Evolutionary conservation across 139 green algal genomes (phyloP).

Genomic region (Diplosphaera chodatii): DNA sequence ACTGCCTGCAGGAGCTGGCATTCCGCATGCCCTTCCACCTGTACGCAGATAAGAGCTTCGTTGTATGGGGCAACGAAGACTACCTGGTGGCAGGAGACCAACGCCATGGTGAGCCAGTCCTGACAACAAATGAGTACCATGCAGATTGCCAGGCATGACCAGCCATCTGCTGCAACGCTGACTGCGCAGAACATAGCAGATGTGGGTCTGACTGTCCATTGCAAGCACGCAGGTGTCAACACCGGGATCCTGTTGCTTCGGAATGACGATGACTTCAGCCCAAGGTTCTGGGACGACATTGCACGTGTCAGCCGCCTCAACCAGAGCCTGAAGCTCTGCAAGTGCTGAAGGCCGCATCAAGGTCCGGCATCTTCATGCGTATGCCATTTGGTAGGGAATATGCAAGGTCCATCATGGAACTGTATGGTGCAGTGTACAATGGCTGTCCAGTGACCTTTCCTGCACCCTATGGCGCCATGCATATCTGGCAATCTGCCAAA

Average conservation of each 20-base stretch:
- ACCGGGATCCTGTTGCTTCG: background rate
- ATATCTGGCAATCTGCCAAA: too few relatives aligned
- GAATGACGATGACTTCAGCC: background rate
- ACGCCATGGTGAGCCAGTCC: background rate
- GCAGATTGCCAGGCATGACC: too few relatives aligned
- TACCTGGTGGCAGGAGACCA: background rate
- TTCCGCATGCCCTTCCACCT: background rate
- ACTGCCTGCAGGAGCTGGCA: background rate
- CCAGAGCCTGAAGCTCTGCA: background rate
- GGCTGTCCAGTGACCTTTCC: too few relatives aligned
- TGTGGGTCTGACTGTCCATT: too few relatives aligned
- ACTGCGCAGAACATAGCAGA: too few relatives aligned
- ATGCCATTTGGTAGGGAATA: too few relatives aligned
- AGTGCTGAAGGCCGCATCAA: background rate
- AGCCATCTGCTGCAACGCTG: too few relatives aligned
- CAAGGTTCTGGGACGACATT: background rate
- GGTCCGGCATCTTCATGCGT: too few relatives aligned
- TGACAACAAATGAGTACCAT: too few relatives aligned
- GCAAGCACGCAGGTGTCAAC: background rate
- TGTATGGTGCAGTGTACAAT: too few relatives aligned
- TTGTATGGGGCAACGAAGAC: background rate
- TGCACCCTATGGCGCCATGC: too few relatives aligned
- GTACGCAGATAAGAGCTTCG: background rate
- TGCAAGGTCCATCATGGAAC: too few relatives aligned
- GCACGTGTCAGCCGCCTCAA: background rate